These are phyloP conservation scores for Pseudisothecium myosuroides DNA, from an alignment of 225 moss, liverwort and hornwort species.

Conservation along the genomic window DNA sequence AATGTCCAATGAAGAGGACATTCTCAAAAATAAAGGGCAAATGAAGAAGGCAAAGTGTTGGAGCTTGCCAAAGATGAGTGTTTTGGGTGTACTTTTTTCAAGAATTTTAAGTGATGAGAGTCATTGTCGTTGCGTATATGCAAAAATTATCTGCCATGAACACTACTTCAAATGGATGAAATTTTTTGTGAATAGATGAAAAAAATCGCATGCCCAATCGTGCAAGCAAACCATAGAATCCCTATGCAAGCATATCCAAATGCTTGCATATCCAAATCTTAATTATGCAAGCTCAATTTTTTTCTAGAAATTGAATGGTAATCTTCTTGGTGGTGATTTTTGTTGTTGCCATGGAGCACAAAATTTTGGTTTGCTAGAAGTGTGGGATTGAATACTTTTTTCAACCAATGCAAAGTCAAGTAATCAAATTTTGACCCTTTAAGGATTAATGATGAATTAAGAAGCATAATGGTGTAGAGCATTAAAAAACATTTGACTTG, in stretches of 20 bases:
- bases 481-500: neutral
- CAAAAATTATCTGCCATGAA: neutral
- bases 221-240: too few relatives aligned
- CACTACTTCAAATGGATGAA: neutral
- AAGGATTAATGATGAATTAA: neutral
- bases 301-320: neutral
- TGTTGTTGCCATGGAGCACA: too few relatives aligned
- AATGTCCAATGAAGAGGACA: neutral
- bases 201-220: neutral
- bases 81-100: accelerated
- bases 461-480: accelerated
- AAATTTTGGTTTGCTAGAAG: neutral
- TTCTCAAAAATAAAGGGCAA: neutral
- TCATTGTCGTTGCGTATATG: neutral
- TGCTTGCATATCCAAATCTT: too few relatives aligned
- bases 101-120: neutral
- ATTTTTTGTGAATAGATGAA: neutral
- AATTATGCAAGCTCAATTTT: too few relatives aligned
- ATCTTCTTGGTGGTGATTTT: neutral
- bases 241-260: too few relatives aligned
- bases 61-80: accelerated
- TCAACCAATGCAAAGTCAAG: neutral
- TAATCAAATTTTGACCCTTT: neutral
- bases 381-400: neutral
- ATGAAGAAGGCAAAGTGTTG: neutral